Percentiles rank a stretch among this genome's conserved stretches.
phyloP scores from a whole-genome alignment of 2,329 filamentous ascomycete genomes.

The Epichloe amarillans region DNA sequence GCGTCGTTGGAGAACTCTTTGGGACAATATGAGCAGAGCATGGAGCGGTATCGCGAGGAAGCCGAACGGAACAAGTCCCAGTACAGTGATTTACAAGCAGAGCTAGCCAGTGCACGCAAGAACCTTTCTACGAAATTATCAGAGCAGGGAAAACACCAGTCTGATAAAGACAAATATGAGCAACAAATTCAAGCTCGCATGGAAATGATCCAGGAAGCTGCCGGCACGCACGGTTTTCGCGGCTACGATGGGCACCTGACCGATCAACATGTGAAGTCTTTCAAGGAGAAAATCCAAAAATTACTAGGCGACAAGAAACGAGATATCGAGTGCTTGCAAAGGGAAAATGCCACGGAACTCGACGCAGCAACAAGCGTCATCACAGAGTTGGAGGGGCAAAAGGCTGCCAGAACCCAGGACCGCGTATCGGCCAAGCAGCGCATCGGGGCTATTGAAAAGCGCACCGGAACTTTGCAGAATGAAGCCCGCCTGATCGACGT shows the following conservation, averaged over 20 bases:
- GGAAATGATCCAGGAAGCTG: conserved; percentile 64
- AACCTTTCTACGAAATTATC: conserved; percentile 39
- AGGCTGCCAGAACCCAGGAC: conserved; percentile 57
- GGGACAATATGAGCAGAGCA: conserved; percentile 63
- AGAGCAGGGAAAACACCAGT: conserved; percentile 66
- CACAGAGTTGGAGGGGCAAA: conserved; percentile 60
- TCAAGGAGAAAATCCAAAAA: conserved; percentile 65
- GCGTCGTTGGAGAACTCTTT: conserved; percentile 58
- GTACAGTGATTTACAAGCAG: conserved; percentile 50
- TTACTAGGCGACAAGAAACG: conserved; percentile 66
- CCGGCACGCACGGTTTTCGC: conserved; percentile 63
- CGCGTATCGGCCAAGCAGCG: conserved; percentile 62
- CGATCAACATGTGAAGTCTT: conserved; percentile 59
- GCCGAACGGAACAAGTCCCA: conserved; percentile 47
- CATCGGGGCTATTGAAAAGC: conserved; percentile 60
- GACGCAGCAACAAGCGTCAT: conserved; percentile 59
- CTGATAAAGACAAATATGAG: conserved; percentile 78
- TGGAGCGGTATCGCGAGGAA: conserved; percentile 51
- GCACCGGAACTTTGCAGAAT: conserved; percentile 50
- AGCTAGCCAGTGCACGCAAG: conserved; percentile 30
- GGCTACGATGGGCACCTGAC: conserved; percentile 72
- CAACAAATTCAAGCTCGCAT: conserved; percentile 60
- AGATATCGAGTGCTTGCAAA: conserved; percentile 60
- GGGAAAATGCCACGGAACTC: conserved; percentile 60
- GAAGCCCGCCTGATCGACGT: conserved; percentile 61